phyloP scores from a whole-genome alignment of 73 alveolate genomes.

The Uronychia binucleata region DNA sequence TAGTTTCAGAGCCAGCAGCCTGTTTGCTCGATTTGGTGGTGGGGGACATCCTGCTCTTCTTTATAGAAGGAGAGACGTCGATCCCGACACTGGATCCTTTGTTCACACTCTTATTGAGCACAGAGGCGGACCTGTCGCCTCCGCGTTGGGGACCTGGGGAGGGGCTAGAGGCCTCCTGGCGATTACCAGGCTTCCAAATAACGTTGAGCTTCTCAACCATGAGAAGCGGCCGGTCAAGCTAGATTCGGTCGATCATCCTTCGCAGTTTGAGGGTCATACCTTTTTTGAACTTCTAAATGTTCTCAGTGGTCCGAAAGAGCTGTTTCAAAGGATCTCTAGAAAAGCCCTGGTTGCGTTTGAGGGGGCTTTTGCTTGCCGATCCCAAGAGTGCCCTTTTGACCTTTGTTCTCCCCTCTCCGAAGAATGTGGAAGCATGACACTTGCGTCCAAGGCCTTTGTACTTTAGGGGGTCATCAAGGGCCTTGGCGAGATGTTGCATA shows the following conservation, averaged over 20 bases:
- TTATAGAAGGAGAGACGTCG: neutral
- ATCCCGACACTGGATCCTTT: neutral
- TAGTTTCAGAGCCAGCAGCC: neutral
- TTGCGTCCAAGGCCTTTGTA: neutral
- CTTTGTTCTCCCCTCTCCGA: neutral
- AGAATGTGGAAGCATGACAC: neutral
- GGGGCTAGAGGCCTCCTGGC: neutral
- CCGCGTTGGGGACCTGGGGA: neutral
- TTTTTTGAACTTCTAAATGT: neutral
- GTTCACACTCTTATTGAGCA: neutral
- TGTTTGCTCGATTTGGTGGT: neutral
- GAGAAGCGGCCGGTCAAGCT: neutral
- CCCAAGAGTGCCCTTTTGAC: neutral
- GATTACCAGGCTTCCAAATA: neutral
- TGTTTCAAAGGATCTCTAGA: neutral
- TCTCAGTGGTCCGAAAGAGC: neutral
- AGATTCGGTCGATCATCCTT: neutral
- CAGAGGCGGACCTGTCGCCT: neutral
- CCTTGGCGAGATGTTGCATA: neutral
- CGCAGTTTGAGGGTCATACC: neutral
- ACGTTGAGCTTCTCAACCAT: neutral
- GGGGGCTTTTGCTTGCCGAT: neutral
- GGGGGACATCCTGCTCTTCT: neutral
- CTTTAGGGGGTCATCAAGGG: constrained; percentile 9
- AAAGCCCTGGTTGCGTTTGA: neutral